Base-by-base conservation (phyloP, 345 rosid genomes). In the Lepidium africanum region DNA sequence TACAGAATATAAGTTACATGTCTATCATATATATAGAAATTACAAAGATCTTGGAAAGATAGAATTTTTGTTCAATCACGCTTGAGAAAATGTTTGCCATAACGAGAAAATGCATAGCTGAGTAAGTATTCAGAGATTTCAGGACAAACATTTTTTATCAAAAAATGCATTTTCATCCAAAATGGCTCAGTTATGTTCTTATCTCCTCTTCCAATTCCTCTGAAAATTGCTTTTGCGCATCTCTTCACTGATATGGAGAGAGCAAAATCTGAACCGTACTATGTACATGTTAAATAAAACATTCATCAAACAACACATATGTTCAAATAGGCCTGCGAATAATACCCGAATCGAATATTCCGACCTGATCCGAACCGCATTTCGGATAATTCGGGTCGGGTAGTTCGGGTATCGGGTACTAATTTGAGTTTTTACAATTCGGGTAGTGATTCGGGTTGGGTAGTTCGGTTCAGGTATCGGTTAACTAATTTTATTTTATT, bases 151-250 rank as follows among this genome's bases (percentile, higher is more conserved):
- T 15, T 59, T 47, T 42, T 66, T 23, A 66, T 2, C 3, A 66
- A 6, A 51, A 5, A 58, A 0, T 50, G 0, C 40, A 53, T 35
- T 50, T 59, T 51, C 11, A 42, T 0, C 67, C 72, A 66, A 33
- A 9, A 51, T 51, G 72, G 77, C 15, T 51, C 72, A 15, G 3
- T 32, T 52, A 66, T 59, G 56, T 43, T 59, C 36, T 23, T 41
- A 15, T 74, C 67, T 51, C 77, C 73, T 52, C 73, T 67, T 6
- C 17, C 6, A 36, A 74, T 74, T 9, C 77, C 77, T 23, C 2
- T n/a, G 16, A 74, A 59, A 2, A 67, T 59, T 23, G 63, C 35
- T 52, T 52, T 66, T 43, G 68, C 67, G 9, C 67, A 67, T 42
- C 10, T 60, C 2, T 5, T 6, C n/a, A 59, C 67, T 16, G 77